Conservation (phyloP, 371 early-diverging fungal species). For the Apophysomyces trapeziformis region DNA sequence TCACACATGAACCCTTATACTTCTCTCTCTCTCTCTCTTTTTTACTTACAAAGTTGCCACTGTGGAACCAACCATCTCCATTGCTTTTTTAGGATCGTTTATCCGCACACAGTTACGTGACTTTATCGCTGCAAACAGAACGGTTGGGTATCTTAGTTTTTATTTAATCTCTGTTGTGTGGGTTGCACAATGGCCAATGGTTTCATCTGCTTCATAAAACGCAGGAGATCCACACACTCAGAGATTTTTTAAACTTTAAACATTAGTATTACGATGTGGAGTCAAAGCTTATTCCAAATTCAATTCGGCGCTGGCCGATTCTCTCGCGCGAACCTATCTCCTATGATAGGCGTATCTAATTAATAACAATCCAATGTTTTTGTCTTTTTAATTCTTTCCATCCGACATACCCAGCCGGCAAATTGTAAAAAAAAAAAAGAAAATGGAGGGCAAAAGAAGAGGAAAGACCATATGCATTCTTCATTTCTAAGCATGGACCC, state of each 20-base stretch:
- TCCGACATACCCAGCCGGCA: too few relatives aligned
- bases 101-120: too few relatives aligned
- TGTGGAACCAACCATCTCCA: not conserved
- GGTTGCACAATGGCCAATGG: conserved; percentile 6
- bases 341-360: too few relatives aligned
- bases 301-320: not conserved
- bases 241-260: not conserved
- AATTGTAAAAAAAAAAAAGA: too few relatives aligned
- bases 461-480: too few relatives aligned
- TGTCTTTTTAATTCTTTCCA: too few relatives aligned
- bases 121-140: too few relatives aligned
- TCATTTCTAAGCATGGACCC: too few relatives aligned
- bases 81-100: conserved; percentile 1
- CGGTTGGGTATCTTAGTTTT: not conserved
- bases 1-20: too few relatives aligned
- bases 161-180: conserved; percentile 5
- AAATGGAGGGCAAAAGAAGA: too few relatives aligned
- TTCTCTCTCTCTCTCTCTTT: not conserved
- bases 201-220: not conserved
- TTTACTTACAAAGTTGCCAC: not conserved
- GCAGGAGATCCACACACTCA: not conserved
- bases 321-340: not conserved
- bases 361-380: too few relatives aligned
- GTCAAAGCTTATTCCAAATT: conserved; percentile 3
- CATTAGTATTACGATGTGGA: conserved; percentile 3